A percentile compares a stretch with the other conserved stretches of the same genome.
phyloP scores from a whole-genome alignment of 1,284 basidiomycete species.

The Microbotryomycetes sp. region DNA sequence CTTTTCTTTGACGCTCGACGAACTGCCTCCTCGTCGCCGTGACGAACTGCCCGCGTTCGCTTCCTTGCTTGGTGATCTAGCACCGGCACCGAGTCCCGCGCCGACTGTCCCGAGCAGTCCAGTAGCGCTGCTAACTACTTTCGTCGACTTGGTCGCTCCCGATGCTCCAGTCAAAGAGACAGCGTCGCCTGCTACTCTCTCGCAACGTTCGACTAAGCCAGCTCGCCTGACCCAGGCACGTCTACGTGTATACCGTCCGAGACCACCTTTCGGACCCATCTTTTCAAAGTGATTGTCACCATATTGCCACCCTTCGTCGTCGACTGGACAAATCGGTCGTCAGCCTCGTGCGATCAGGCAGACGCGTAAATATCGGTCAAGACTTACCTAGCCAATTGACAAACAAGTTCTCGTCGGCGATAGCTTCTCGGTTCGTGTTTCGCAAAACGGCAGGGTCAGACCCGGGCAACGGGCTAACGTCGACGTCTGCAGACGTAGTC shows the following conservation, averaged over 20 bases:
- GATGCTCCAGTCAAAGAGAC: not conserved
- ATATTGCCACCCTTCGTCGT: conserved; percentile 44
- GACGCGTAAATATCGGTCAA: not conserved
- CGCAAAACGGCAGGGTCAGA: not conserved
- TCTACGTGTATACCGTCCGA: conserved; percentile 43
- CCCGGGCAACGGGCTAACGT: conserved; percentile 4
- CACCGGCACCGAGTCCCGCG: not conserved
- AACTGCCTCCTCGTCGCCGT: not conserved
- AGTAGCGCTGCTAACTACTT: not conserved
- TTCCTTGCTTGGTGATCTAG: not conserved
- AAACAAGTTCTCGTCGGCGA: not conserved
- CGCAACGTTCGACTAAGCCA: conserved; percentile 37
- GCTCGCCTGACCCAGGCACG: conserved; percentile 43
- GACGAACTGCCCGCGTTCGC: not conserved
- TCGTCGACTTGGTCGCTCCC: not conserved
- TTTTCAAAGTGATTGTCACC: conserved; percentile 46
- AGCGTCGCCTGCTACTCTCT: conserved; percentile 19
- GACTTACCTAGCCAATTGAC: not conserved
- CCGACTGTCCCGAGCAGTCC: not conserved
- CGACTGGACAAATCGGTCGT: conserved; percentile 32
- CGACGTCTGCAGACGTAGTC: conserved; percentile 6
- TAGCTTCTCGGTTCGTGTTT: not conserved
- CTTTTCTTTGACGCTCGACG: not conserved
- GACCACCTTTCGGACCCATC: conserved; percentile 39
- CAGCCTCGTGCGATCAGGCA: no score